Evolutionary conservation across 208 protist genomes (phyloP).

Genomic region (Leishmania martiniquensis): DNA sequence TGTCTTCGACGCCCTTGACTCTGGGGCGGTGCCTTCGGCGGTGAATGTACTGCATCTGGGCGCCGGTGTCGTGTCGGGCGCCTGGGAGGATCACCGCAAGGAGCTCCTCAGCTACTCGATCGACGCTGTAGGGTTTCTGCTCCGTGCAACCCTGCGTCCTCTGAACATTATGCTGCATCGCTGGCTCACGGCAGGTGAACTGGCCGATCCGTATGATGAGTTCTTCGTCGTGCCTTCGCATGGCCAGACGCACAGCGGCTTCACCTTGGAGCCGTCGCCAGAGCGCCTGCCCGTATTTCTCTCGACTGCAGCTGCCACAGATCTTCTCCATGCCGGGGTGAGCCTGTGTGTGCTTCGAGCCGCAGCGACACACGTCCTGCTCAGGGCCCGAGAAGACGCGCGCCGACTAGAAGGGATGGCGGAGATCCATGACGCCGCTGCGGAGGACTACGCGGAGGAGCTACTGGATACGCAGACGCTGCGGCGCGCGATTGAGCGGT

Average conservation of each 20-base stretch:
- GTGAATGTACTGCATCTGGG: background rate
- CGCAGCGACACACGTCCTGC: conserved; percentile 56
- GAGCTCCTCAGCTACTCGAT: conserved; percentile 31
- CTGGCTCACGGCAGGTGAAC: conserved; percentile 67
- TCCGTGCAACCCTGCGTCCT: conserved; percentile 52
- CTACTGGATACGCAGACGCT: conserved; percentile 38
- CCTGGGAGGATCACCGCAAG: conserved; percentile 21
- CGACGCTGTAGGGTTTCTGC: conserved; percentile 64
- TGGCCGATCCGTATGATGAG: conserved; percentile 77
- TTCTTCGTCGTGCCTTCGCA: conserved; percentile 86
- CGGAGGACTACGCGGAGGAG: conserved; percentile 34
- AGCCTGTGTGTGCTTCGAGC: conserved; percentile 72
- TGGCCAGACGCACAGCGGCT: conserved; percentile 60
- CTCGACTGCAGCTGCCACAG: conserved; percentile 44
- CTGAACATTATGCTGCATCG: conserved; percentile 60
- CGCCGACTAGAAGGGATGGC: conserved; percentile 30
- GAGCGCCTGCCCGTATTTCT: conserved; percentile 80
- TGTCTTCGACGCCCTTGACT: background rate
- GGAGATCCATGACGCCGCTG: conserved; percentile 13
- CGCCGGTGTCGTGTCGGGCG: background rate
- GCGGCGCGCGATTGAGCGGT: conserved; percentile 23
- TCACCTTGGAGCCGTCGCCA: conserved; percentile 56
- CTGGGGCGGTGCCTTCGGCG: background rate
- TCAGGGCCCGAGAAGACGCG: conserved; percentile 34
- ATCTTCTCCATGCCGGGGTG: conserved; percentile 69